Evolutionary conservation across 805 yeast species (phyloP), one percentile per base, ranked within the genome.

Genomic region (Wickerhamiella australiensis): DNA sequence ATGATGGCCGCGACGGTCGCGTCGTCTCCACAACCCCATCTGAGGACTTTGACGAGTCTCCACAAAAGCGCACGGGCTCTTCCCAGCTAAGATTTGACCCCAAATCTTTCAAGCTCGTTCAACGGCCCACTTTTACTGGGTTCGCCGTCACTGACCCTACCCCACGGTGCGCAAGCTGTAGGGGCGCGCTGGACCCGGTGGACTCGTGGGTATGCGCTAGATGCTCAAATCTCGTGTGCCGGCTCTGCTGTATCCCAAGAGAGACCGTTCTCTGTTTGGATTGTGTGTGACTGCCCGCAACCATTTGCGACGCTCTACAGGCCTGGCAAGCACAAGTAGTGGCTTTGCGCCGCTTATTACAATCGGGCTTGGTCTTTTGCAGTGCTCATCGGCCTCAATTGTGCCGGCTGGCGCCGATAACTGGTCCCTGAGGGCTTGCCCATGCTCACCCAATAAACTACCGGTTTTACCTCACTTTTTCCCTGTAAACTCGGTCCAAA

Each of bases 171-270:
- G 35, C 37, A 47, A 57, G 48, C 48, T 42, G 41, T 12, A 13
- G 20, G 13, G 43, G 3, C 12, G 36, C 47, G 42, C 48, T 38
- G 29, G 58, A 52, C 31, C 46, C 47, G 5, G 46, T 52, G 27
- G 53, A 42, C 23, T 12, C 52, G 11, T 50, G 44, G 22, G 21
- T 29, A 20, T 57, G 60, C 49, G 36, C 33, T 1, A 11, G 5
- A 3, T 57, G 60, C 46, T 17, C 47, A 18, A 27, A 33, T 7
- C 26, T 22, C 17, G 53, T 54, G 27, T 57, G 60, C 46, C 12
- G 54, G 4, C 7, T 15, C 21, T 57, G 60, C 47, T 57, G 58
- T 1, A 52, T 56, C 13, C 53, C 56, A 8, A 51, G 54, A 9
- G 50, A 26, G 17, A 17, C 17, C 3, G 46, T 50, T 5, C 20